Conservation (phyloP, 139 green algal species). For the Chlamydomonas sphaeroides region DNA sequence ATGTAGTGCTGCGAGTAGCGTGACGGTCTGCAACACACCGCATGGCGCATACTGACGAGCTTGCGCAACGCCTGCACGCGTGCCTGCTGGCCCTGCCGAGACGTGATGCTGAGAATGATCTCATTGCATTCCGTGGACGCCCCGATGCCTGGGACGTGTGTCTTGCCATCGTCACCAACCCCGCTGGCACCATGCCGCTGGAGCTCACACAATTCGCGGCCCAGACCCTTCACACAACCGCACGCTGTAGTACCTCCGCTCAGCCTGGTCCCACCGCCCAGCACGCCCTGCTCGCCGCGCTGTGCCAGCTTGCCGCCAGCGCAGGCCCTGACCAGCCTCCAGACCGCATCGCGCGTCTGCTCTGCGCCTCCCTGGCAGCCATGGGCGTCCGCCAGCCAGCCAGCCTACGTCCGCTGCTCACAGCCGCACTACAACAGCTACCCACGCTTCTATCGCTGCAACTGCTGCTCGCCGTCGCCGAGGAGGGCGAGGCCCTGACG, state of each 20-base stretch:
- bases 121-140: conserved; percentile 4
- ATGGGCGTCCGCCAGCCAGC: neutral
- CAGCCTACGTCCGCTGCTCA: neutral
- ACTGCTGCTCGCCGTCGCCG: conserved; percentile 10
- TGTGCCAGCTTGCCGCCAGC: neutral
- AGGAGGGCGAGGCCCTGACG: conserved; percentile 33
- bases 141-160: conserved; percentile 1
- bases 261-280: neutral
- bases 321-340: neutral
- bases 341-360: neutral
- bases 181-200: neutral
- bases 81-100: neutral
- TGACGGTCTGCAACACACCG: too few relatives aligned
- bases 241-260: neutral
- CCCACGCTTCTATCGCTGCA: neutral
- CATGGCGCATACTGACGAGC: neutral
- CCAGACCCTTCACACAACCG: conserved; percentile 8
- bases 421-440: conserved; percentile 7
- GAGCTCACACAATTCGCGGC: neutral
- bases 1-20: too few relatives aligned
- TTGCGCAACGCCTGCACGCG: neutral
- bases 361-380: conserved; percentile 15
- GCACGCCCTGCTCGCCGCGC: neutral
- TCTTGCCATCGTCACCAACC: neutral
- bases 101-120: neutral